Evolutionary conservation across 225 moss, liverwort and hornwort species (phyloP).

Genomic region (Physcomitrium patens): DNA sequence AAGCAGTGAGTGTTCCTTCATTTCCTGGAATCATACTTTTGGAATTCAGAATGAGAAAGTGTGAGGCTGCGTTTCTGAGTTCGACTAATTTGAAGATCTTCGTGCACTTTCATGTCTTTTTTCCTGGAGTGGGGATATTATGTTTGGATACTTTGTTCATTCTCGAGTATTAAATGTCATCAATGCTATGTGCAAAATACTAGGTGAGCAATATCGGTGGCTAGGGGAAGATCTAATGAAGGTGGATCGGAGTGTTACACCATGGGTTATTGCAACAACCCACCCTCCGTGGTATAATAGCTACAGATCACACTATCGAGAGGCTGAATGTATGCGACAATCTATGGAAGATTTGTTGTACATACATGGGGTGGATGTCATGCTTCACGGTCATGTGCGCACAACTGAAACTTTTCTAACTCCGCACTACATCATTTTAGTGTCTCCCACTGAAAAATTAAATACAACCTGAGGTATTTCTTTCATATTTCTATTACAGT

Average conservation of each 20-base stretch:
- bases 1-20: constrained; percentile 42
- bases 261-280: constrained; percentile 74
- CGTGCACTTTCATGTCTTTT: background rate
- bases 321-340: constrained; percentile 83
- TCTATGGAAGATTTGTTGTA: constrained; percentile 74
- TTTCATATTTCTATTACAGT: background rate
- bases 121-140: background rate
- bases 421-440: background rate
- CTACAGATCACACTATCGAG: constrained; percentile 79
- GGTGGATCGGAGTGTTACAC: constrained; percentile 73
- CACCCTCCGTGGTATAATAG: constrained; percentile 93
- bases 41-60: background rate
- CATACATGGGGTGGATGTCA: constrained; percentile 64
- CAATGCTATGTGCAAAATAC: constrained; percentile 1
- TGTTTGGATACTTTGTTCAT: background rate
- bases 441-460: too few relatives aligned
- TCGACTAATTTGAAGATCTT: too few relatives aligned
- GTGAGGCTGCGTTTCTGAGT: background rate
- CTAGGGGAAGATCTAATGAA: constrained; percentile 62
- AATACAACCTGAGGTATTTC: background rate
- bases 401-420: background rate
- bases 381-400: constrained; percentile 75
- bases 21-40: background rate
- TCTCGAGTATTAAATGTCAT: background rate
- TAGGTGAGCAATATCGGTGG: constrained; percentile 82